Evolutionary conservation across 2,329 filamentous ascomycete species (phyloP).

Genomic region (Fusarium sp.): DNA sequence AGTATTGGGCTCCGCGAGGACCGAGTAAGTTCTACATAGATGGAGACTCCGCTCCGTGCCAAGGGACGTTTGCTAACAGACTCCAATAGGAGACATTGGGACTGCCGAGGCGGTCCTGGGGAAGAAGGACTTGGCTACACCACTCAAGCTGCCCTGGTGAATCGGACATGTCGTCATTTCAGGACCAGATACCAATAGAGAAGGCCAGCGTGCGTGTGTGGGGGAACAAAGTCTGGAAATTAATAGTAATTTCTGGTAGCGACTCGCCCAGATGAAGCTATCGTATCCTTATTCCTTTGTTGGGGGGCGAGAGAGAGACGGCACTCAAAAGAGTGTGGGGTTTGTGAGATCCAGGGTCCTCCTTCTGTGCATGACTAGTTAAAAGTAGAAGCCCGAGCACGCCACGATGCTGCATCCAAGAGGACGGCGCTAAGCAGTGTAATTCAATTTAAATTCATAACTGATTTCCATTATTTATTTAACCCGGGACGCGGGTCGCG

Average conservation of each 20-base stretch:
- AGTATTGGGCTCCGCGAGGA: slow-evolving; percentile 77
- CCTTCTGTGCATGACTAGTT: slow-evolving; percentile 12
- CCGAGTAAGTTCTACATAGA: slow-evolving; percentile 59
- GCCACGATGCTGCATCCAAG: slow-evolving; percentile 25
- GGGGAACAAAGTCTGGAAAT: slow-evolving; percentile 24
- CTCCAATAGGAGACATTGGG: slow-evolving; percentile 68
- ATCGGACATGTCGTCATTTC: slow-evolving; percentile 19
- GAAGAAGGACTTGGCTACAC: slow-evolving; percentile 65
- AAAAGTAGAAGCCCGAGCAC: neutral
- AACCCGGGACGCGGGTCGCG: neutral
- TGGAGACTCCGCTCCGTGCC: neutral
- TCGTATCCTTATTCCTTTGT: slow-evolving; percentile 6
- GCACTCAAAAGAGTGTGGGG: slow-evolving; percentile 27
- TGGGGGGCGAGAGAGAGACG: neutral
- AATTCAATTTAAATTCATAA: neutral
- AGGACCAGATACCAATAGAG: neutral
- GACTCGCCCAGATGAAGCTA: slow-evolving; percentile 25
- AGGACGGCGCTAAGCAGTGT: neutral
- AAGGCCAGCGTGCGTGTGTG: neutral
- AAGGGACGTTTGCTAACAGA: slow-evolving; percentile 8
- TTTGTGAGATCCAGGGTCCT: slow-evolving; percentile 37
- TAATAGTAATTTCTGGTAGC: slow-evolving; percentile 27
- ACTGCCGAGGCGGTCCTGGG: slow-evolving; percentile 71
- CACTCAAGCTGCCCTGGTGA: slow-evolving; percentile 72
- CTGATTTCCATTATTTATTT: neutral